These are phyloP conservation scores for Solanum virginianum DNA, from an alignment of 257 asterid species.

Conservation along the genomic window DNA sequence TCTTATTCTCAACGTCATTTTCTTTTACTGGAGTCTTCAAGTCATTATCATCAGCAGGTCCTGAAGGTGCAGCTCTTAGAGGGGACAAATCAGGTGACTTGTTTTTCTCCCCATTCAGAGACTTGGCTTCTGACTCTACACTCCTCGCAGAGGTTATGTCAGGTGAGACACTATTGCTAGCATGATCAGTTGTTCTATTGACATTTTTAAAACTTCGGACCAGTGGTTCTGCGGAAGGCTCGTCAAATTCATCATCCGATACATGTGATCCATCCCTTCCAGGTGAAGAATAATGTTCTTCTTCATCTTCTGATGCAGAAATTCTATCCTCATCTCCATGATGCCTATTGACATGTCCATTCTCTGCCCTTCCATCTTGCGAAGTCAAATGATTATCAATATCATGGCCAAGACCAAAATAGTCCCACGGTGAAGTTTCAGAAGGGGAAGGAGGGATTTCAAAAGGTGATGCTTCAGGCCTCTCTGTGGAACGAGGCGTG, in stretches of 20 bases:
- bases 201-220: conserved; percentile 82
- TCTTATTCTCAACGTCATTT: conserved; percentile 40
- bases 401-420: conserved; percentile 67
- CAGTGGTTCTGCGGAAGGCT: conserved; percentile 62
- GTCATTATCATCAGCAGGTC: conserved; percentile 29
- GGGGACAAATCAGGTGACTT: conserved; percentile 75
- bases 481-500: conserved; percentile 43
- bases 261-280: conserved; percentile 50
- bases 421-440: conserved; percentile 86
- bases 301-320: conserved; percentile 33
- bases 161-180: conserved; percentile 11
- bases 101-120: conserved; percentile 28
- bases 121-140: conserved; percentile 25
- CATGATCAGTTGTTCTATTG: conserved; percentile 29
- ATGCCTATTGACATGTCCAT: conserved; percentile 19
- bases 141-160: conserved; percentile 9
- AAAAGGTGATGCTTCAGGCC: conserved; percentile 31
- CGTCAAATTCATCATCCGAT: conserved; percentile 89
- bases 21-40: conserved; percentile 42
- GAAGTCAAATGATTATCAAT: conserved; percentile 50
- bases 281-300: conserved; percentile 32
- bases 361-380: conserved; percentile 22
- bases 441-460: conserved; percentile 27
- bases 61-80: conserved; percentile 39
- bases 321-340: conserved; percentile 23